Base-by-base conservation (phyloP, 495 filamentous ascomycete genomes). In the Parmelia sp. region DNA sequence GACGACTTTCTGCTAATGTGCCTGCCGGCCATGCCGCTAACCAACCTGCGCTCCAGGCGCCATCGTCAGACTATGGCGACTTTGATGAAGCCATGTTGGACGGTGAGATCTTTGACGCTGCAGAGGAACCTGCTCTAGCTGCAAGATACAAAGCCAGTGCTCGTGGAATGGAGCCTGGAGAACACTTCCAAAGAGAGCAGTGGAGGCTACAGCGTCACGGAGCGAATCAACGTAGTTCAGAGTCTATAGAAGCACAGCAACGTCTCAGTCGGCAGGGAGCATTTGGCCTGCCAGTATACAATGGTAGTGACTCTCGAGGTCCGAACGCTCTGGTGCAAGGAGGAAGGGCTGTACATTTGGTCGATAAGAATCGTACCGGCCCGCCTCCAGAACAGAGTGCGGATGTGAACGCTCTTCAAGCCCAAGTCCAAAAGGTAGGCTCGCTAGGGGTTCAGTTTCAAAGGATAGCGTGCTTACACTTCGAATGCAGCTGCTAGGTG, bases 31-130 rank as follows among this genome's bases (percentile, higher is more conserved):
- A 51, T 55, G 31, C 45, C n/a, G 29, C 27, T 51, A 25, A 59
- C 11, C 37, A 58, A 23, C 19, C 68, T 21, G 27, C 42, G 17
- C 47, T 49, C 23, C 60, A 66, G 17, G 55, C 49, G 35, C 68
- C 65, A 44, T 71, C 70, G 4, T 71, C 70, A 6, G 80, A 84
- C 49, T 83, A 83, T 71, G 80, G 79, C 58, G 77, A 78, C 62
- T 74, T 83, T 60, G 82, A 84, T 65, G 81, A 83, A 57, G 83
- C 82, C 19, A 82, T 82, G 66, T 68, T 83, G 58, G 80, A 79
- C 64, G 81, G 78, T 53, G 80, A 81, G 62, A 77, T 79, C n/a
- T 72, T 82, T 44, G 76, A 83, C 63, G 74, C 78, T 71, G 75
- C 72, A 29, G 68, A 69, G 19, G 60, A 67, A 25, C 68, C 75